These are phyloP conservation scores for Eucalyptus lansdowneana DNA, from an alignment of 345 rosid genomes.

Conservation along the genomic window DNA sequence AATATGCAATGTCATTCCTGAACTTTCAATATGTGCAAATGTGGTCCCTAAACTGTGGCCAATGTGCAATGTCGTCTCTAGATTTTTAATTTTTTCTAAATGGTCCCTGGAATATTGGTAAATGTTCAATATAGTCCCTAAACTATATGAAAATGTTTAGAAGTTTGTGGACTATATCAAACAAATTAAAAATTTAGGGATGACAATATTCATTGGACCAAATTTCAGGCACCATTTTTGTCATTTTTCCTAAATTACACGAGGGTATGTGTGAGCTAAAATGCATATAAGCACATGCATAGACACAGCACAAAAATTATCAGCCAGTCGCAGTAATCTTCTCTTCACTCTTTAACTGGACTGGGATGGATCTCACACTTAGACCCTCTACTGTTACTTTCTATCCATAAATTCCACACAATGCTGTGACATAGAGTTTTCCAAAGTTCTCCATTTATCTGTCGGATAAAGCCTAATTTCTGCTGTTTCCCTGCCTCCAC, in stretches of 20 bases:
- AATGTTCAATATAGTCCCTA: too few species aligned
- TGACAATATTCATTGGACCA: not conserved
- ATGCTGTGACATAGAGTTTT: not conserved
- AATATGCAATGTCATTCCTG: not conserved
- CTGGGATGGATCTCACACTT: not conserved
- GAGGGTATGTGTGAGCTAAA: not conserved
- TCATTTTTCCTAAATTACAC: not conserved
- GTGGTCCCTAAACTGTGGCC: not conserved
- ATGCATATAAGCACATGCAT: not conserved
- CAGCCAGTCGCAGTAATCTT: not conserved
- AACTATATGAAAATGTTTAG: too few species aligned
- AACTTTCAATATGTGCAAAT: too few species aligned
- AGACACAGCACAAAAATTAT: not conserved
- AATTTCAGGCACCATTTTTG: not conserved
- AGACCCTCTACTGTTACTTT: not conserved
- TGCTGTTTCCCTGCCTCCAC: not conserved
- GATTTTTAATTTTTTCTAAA: not conserved
- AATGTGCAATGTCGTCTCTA: not conserved
- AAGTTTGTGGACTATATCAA: not conserved
- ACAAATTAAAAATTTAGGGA: not conserved
- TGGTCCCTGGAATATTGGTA: not conserved
- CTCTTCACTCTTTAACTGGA: not conserved
- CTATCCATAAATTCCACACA: not conserved
- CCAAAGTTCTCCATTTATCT: not conserved
- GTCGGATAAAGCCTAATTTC: not conserved